phyloP scores from a whole-genome alignment of 1,284 basidiomycete genomes.

The Tremellales sp. region DNA sequence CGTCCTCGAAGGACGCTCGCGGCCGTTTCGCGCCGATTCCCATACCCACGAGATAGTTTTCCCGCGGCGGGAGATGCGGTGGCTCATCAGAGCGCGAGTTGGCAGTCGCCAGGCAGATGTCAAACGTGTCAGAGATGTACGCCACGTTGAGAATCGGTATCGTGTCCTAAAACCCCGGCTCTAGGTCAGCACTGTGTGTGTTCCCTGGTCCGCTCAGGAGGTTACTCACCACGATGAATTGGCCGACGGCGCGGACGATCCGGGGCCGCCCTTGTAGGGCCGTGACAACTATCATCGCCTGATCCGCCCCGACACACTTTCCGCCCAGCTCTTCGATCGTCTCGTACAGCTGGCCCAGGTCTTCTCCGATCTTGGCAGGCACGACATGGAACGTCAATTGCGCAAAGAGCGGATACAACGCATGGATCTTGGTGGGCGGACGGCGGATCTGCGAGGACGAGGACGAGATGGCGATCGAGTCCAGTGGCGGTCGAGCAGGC shows the following conservation, averaged over 20 bases:
- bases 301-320: slow-evolving; percentile 18
- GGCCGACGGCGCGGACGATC: slow-evolving; percentile 28
- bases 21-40: slow-evolving; percentile 1
- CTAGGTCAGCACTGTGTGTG: background rate
- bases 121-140: slow-evolving; percentile 33
- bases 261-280: slow-evolving; percentile 39
- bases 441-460: slow-evolving; percentile 15
- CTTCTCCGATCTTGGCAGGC: slow-evolving; percentile 40
- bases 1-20: slow-evolving; percentile 4
- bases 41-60: slow-evolving; percentile 16
- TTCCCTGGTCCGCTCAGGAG: background rate
- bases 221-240: slow-evolving; percentile 24
- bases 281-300: slow-evolving; percentile 33
- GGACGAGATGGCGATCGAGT: slow-evolving; percentile 18
- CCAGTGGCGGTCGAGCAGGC: slow-evolving; percentile 18
- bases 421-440: slow-evolving; percentile 6
- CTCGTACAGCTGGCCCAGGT: slow-evolving; percentile 51
- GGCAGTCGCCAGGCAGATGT: slow-evolving; percentile 16
- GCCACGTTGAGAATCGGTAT: slow-evolving; percentile 25
- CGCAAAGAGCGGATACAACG: slow-evolving; percentile 35
- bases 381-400: slow-evolving; percentile 41
- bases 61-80: slow-evolving; percentile 15
- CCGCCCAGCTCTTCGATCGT: slow-evolving; percentile 44
- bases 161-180: slow-evolving; percentile 12
- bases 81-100: background rate